A percentile compares a stretch with the other conserved stretches of the same genome.
Evolutionary conservation across 495 filamentous ascomycete genomes (phyloP).

Genomic region (Xylaria curta): DNA sequence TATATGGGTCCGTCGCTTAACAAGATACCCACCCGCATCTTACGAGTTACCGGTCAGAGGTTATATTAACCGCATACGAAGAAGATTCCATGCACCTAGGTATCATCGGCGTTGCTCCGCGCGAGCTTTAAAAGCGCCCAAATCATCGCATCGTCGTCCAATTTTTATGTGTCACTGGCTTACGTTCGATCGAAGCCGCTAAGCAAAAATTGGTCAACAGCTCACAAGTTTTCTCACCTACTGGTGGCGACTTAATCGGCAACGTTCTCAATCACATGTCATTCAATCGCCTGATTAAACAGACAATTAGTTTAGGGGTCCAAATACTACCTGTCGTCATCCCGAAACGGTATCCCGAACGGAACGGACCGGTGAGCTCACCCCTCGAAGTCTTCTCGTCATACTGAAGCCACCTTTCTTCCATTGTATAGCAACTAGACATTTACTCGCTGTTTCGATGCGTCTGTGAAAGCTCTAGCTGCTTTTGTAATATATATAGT

Average conservation of each 20-base stretch:
- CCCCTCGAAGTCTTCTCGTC: neutral
- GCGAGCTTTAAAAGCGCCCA: conserved; percentile 11
- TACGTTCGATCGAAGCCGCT: neutral
- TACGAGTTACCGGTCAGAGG: neutral
- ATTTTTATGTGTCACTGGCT: neutral
- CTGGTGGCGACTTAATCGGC: neutral
- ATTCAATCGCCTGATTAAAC: neutral
- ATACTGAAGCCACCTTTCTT: neutral
- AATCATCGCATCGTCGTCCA: conserved; percentile 5
- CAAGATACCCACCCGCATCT: neutral
- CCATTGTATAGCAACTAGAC: neutral
- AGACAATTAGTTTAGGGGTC: neutral
- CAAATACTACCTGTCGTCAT: neutral
- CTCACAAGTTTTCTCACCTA: neutral
- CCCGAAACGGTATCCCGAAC: neutral
- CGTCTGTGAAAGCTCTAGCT: neutral
- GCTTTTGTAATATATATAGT: neutral
- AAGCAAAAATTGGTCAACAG: neutral
- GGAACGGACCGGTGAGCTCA: neutral
- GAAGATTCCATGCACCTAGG: neutral
- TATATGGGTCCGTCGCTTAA: neutral
- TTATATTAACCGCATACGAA: conserved; percentile 1
- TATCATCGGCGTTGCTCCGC: neutral
- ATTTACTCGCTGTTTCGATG: neutral
- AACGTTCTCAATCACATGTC: neutral